Percentiles rank a stretch among this genome's conserved stretches.
Evolutionary conservation across 306 rosid genomes (phyloP).

Genomic region (Parietaria judaica): DNA sequence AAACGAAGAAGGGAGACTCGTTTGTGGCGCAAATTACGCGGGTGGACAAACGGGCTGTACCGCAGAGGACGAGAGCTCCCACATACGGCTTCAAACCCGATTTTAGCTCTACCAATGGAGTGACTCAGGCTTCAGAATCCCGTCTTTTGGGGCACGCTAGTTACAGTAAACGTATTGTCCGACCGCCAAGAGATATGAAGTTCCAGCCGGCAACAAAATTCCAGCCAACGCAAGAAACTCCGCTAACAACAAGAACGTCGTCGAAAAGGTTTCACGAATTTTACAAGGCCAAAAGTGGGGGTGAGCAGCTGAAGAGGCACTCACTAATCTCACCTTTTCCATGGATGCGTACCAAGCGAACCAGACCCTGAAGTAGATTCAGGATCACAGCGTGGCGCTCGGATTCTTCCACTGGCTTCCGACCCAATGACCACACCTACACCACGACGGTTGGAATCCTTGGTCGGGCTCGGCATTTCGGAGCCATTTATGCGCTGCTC

Average conservation of each 20-base stretch:
- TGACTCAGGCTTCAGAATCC: slow-evolving; percentile 28
- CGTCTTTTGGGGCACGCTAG: slow-evolving; percentile 20
- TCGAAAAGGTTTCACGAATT: slow-evolving; percentile 48
- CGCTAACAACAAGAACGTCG: slow-evolving; percentile 33
- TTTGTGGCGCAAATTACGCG: slow-evolving; percentile 27
- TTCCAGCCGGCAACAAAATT: slow-evolving; percentile 33
- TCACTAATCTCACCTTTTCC: no score
- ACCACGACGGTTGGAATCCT: slow-evolving; percentile 96
- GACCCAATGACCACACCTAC: slow-evolving; percentile 82
- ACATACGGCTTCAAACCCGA: slow-evolving; percentile 31
- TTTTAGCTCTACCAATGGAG: slow-evolving; percentile 21
- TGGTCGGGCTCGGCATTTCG: slow-evolving; percentile 81
- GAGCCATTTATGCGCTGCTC: slow-evolving; percentile 53
- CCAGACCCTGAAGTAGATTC: slow-evolving; percentile 76
- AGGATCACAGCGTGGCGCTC: slow-evolving; percentile 68
- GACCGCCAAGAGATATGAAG: slow-evolving; percentile 36
- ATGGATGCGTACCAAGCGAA: slow-evolving; percentile 86
- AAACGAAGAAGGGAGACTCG: slow-evolving; percentile 33
- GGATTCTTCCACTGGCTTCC: slow-evolving; percentile 73
- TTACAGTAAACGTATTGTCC: slow-evolving; percentile 34
- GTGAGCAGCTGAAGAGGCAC: slow-evolving; percentile 63
- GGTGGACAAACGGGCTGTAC: slow-evolving; percentile 28
- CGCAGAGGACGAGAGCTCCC: slow-evolving; percentile 41
- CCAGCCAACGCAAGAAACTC: slow-evolving; percentile 31
- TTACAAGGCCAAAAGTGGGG: slow-evolving; percentile 64